Evolutionary conservation across 163 green algal genomes (phyloP).

Genomic region (Chlamydomonas reinhardtii): DNA sequence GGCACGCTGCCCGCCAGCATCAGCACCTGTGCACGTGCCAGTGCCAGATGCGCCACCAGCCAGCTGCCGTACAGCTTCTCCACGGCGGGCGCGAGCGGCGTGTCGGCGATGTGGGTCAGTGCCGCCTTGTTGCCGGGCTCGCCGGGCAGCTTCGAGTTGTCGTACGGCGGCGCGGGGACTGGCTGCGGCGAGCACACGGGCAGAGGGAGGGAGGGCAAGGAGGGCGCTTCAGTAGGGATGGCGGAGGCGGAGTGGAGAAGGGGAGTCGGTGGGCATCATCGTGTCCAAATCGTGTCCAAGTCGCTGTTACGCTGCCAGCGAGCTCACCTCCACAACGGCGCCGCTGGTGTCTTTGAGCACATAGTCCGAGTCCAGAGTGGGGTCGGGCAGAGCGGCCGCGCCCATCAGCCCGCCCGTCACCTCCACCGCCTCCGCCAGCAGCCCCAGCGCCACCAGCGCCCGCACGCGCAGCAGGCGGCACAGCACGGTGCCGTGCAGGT

Average conservation of each 20-base stretch:
- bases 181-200: constrained; percentile 4
- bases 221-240: too few species aligned
- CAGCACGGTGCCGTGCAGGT: constrained; percentile 44
- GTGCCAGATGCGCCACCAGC: constrained; percentile 56
- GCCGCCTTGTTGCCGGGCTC: constrained; percentile 52
- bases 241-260: too few species aligned
- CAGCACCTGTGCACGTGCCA: constrained; percentile 46
- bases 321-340: constrained; percentile 43
- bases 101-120: constrained; percentile 41
- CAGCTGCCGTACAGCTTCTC: constrained; percentile 65
- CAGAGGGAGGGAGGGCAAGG: neutral
- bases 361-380: constrained; percentile 52
- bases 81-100: constrained; percentile 45
- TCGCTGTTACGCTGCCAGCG: too few species aligned
- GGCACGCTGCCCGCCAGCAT: constrained; percentile 51
- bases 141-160: constrained; percentile 44
- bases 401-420: constrained; percentile 57
- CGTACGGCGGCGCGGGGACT: constrained; percentile 20
- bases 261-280: neutral
- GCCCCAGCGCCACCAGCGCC: constrained; percentile 59
- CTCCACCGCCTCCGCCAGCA: constrained; percentile 55
- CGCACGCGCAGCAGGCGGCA: constrained; percentile 50
- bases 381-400: constrained; percentile 50
- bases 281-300: too few species aligned
- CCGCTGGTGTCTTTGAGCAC: constrained; percentile 48